Base-by-base conservation (phyloP, 2,329 filamentous ascomycete genomes). In the Colletotrichum tabaci region DNA sequence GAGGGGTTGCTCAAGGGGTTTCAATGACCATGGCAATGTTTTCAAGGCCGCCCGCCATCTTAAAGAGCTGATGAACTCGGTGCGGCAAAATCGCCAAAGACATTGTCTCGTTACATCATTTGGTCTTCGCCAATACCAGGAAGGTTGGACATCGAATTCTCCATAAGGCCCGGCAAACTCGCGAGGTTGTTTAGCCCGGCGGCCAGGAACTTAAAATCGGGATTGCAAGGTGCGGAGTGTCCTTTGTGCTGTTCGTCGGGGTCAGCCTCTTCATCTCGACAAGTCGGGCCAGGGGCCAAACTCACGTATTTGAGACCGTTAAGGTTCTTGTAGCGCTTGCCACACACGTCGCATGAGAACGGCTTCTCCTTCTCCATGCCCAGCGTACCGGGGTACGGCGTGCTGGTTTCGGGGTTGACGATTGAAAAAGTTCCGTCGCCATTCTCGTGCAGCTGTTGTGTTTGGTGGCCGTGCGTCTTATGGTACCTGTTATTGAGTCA, bases 331-430 rank as follows among this genome's bases (percentile, higher is more conserved):
- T 99, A 99, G 63, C 96, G 93, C 86, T 99, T 99, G 77, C 96
- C 95, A 80, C 96, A 99, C 13, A 95, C 93, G 75, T 98, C 95
- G 82, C 96, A 99, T 79, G 95, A 95, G 81, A 98, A 98, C 3
- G 96, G 96, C 86, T 99, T 99, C 85, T 98, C 96, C 82, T 98
- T 99, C 84, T 99, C 96, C 96, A 99, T 99, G n/a, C 96, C 96
- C 46, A 98, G 87, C 1, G 96, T 98, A 42, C 96, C 96, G 0
- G 96, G 96, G 75, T 98, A 99, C 0, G 96, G 96, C 1, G 94
- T 90, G 38, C 94, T 96, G 0, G 96, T 98, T 79, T 98, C 94
- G 0, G 96, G 96, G 77, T 99, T 97, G 62, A 99, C 96, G 75
- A 99, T 99, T 0, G 96, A 98, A 80, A 98, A 98, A 2, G 96